A percentile compares a stretch with the other conserved stretches of the same genome.
Evolutionary conservation across 2,329 filamentous ascomycete species (phyloP).

Genomic region (Pyrenochaeta sp.): DNA sequence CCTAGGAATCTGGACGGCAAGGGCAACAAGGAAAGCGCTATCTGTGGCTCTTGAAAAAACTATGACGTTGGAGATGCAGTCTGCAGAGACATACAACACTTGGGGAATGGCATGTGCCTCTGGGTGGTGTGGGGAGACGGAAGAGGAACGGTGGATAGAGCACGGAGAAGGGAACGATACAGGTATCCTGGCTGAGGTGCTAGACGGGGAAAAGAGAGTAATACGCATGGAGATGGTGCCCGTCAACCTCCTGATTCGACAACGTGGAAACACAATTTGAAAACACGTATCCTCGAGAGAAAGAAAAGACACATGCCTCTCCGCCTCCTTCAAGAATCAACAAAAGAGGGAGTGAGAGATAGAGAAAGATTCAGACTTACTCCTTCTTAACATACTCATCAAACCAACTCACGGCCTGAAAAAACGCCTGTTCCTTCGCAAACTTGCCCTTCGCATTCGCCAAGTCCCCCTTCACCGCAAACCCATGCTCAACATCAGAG

Average conservation of each 20-base stretch:
- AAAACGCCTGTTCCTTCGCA: conserved; percentile 82
- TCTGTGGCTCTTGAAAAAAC: no score
- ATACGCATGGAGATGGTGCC: not conserved
- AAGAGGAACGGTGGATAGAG: no score
- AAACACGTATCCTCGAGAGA: not conserved
- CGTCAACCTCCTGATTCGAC: not conserved
- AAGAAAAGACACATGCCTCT: not conserved
- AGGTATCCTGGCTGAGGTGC: not conserved
- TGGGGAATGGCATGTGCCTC: no score
- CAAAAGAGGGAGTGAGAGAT: no score
- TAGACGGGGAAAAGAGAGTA: not conserved
- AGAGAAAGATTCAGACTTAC: not conserved
- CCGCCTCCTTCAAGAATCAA: no score
- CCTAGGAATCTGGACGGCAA: conserved; percentile 4
- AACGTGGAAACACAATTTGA: not conserved
- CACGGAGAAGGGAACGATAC: no score
- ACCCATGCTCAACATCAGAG: conserved; percentile 76
- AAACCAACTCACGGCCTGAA: conserved; percentile 81
- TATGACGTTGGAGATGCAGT: no score
- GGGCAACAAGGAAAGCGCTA: no score
- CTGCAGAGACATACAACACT: no score
- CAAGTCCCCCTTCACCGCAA: conserved; percentile 72
- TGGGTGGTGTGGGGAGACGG: no score
- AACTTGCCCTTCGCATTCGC: conserved; percentile 66
- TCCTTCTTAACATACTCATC: conserved; percentile 63